These are phyloP conservation scores for Micromonas pusilla DNA, from an alignment of 139 green algal genomes.

Conservation along the genomic window DNA sequence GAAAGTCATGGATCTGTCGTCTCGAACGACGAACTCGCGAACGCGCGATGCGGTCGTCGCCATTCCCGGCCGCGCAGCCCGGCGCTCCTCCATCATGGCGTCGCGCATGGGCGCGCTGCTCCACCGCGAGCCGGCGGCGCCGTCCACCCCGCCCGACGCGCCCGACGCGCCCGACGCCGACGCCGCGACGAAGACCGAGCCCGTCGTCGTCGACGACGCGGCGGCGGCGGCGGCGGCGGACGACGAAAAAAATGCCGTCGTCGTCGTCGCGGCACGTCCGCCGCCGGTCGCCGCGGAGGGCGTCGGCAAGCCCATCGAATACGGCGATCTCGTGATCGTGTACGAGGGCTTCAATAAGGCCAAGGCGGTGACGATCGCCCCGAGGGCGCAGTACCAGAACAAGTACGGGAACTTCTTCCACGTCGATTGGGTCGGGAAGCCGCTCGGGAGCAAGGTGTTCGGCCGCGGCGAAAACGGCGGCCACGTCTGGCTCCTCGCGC, in stretches of 20 bases:
- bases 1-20: no score
- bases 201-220: no score
- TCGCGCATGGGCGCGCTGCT: neutral
- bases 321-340: neutral
- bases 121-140: neutral
- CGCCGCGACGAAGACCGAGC: neutral
- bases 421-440: constrained; percentile 27
- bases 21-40: no score
- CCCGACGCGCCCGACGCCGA: neutral
- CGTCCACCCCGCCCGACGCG: neutral
- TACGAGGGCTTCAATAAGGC: neutral
- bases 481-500: constrained; percentile 70
- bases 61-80: no score
- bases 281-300: no score
- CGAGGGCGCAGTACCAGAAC: neutral
- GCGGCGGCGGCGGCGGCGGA: no score
- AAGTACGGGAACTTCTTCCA: constrained; percentile 23
- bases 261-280: no score
- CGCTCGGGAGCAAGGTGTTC: constrained; percentile 60
- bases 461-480: constrained; percentile 34
- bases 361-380: neutral
- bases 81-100: no score
- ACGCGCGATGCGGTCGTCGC: no score
- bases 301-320: neutral
- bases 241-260: no score